Evolutionary conservation across 768 basidiomycete species (phyloP).

Genomic region (Podaxis mareebaensis): DNA sequence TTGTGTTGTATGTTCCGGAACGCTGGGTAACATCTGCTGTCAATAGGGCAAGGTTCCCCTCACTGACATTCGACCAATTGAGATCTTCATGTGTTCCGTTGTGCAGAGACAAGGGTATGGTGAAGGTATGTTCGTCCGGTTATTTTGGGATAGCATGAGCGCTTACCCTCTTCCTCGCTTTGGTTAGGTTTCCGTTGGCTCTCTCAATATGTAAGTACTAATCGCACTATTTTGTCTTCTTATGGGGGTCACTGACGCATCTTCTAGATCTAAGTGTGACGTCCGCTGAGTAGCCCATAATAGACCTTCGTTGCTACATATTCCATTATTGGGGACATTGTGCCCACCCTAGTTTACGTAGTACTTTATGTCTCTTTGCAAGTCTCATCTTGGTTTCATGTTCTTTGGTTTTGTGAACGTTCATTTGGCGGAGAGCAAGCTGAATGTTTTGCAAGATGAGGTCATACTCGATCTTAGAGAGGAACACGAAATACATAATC

Average conservation of each 20-base stretch:
- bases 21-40: slow-evolving; percentile 4
- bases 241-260: slow-evolving; percentile 5
- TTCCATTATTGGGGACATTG: slow-evolving; percentile 12
- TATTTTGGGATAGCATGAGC: neutral
- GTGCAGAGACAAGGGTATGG: slow-evolving; percentile 99
- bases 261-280: slow-evolving; percentile 37
- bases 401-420: neutral
- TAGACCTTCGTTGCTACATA: slow-evolving; percentile 12
- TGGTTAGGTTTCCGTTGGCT: slow-evolving; percentile 87
- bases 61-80: slow-evolving; percentile 95
- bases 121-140: slow-evolving; percentile 59
- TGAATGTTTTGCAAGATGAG: neutral
- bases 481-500: neutral
- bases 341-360: slow-evolving; percentile 14
- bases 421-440: neutral
- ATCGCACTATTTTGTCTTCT: neutral
- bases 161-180: slow-evolving; percentile 10
- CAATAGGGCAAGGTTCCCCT: slow-evolving; percentile 93
- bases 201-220: slow-evolving; percentile 85
- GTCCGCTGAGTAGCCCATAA: slow-evolving; percentile 1
- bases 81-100: slow-evolving; percentile 99
- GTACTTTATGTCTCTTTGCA: slow-evolving; percentile 13
- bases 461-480: neutral
- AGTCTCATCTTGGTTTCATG: neutral
- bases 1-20: neutral